Percentiles rank a stretch among this genome's conserved stretches.
These are phyloP conservation scores for Gyromitra esculenta DNA, from an alignment of 2,329 filamentous ascomycete genomes.

Conservation along the genomic window DNA sequence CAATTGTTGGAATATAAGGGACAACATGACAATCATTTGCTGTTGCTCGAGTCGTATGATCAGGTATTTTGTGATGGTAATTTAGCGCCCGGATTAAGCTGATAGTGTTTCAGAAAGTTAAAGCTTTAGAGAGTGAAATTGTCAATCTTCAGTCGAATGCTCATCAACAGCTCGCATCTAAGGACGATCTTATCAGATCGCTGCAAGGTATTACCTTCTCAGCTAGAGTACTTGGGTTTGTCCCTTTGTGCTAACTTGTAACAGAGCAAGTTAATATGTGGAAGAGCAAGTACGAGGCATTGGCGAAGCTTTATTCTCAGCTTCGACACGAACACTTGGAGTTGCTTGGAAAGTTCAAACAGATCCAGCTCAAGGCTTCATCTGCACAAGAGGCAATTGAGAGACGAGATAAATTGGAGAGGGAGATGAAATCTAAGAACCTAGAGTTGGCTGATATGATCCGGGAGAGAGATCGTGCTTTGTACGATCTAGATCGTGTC, in stretches of 20 bases:
- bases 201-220: conserved; percentile 68
- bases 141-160: conserved; percentile 82
- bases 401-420: conserved; percentile 89
- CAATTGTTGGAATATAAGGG: conserved; percentile 94
- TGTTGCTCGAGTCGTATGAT: conserved; percentile 97
- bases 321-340: conserved; percentile 94
- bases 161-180: conserved; percentile 84
- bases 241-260: conserved; percentile 29
- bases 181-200: conserved; percentile 91
- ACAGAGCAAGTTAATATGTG: conserved; percentile 94
- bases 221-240: neutral
- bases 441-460: conserved; percentile 99
- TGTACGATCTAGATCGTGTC: conserved; percentile 91
- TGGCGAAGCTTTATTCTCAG: conserved; percentile 97
- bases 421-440: conserved; percentile 99
- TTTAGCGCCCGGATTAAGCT: neutral
- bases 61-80: conserved; percentile 58
- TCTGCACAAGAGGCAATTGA: conserved; percentile 98
- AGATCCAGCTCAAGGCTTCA: conserved; percentile 92
- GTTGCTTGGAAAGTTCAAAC: conserved; percentile 94
- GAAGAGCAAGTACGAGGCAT: conserved; percentile 94
- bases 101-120: conserved; percentile 72
- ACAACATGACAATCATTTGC: conserved; percentile 95
- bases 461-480: conserved; percentile 87
- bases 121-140: conserved; percentile 88